Evolutionary conservation across 441 rosid genomes (phyloP).

Genomic region (Syzygium malaccense): DNA sequence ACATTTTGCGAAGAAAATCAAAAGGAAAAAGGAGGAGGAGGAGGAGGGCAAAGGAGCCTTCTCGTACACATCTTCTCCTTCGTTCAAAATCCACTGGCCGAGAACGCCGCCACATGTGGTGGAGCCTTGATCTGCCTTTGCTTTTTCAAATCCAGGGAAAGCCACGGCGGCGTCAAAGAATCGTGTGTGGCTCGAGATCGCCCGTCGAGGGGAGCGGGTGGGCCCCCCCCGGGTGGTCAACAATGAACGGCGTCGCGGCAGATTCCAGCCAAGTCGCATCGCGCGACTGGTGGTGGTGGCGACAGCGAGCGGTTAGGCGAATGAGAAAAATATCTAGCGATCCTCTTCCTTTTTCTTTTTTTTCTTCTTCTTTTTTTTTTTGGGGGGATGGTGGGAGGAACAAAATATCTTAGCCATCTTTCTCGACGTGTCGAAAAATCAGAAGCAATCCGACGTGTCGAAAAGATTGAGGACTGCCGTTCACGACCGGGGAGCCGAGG

Average conservation of each 20-base stretch:
- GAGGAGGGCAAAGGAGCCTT: neutral
- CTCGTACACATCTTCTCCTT: neutral
- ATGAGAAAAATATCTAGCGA: neutral
- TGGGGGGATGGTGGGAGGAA: no score
- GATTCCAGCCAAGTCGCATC: neutral
- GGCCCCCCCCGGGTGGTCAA: neutral
- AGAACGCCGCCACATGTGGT: neutral
- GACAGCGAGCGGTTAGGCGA: neutral
- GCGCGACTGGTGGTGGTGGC: neutral
- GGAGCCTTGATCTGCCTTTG: neutral
- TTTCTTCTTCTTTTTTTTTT: neutral
- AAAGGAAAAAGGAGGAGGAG: fast-evolving
- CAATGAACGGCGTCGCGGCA: neutral
- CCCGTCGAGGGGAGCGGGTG: neutral
- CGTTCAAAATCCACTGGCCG: neutral
- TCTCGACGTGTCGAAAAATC: neutral
- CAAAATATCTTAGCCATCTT: neutral
- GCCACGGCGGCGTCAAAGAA: neutral
- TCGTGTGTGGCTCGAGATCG: neutral
- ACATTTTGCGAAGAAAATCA: neutral
- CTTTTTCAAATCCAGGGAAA: neutral
- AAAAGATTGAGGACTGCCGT: no score
- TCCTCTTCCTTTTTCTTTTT: neutral
- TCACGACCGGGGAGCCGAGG: neutral
- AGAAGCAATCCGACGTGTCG: neutral